Evolutionary conservation across 139 green algal species (phyloP).

Genomic region (Picochlorum sp.): DNA sequence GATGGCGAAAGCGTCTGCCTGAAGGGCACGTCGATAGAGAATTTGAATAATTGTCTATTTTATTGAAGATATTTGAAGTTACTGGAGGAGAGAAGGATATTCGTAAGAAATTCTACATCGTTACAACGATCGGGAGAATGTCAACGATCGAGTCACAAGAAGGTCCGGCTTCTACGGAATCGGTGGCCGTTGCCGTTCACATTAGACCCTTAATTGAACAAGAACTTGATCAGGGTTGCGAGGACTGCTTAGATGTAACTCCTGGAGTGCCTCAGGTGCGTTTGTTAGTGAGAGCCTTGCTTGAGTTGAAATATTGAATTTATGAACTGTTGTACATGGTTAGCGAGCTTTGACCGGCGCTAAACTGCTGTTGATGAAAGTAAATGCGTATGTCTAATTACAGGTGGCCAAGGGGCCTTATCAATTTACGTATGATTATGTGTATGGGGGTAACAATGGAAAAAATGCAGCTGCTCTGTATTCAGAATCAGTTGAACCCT

Average conservation of each 20-base stretch:
- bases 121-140: too few relatives aligned
- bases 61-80: too few relatives aligned
- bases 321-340: too few relatives aligned
- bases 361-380: background rate
- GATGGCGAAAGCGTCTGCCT: too few relatives aligned
- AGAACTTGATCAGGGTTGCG: conserved; percentile 59
- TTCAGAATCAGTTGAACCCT: conserved; percentile 53
- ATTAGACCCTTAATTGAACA: conserved; percentile 66
- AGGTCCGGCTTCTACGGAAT: conserved; percentile 9
- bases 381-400: background rate
- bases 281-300: too few relatives aligned
- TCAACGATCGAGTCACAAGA: background rate
- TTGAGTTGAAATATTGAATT: too few relatives aligned
- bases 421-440: conserved; percentile 72
- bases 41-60: too few relatives aligned
- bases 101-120: too few relatives aligned
- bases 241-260: conserved; percentile 45
- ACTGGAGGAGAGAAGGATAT: too few relatives aligned
- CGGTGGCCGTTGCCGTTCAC: conserved; percentile 66
- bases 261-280: conserved; percentile 57
- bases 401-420: conserved; percentile 46
- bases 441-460: conserved; percentile 53
- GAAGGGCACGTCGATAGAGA: too few relatives aligned
- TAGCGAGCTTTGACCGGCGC: too few relatives aligned
- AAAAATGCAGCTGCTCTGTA: conserved; percentile 43